Evolutionary conservation across 2,329 filamentous ascomycete species (phyloP), one percentile per base, ranked within the genome.

Genomic region (Botrytis pseudocinerea): DNA sequence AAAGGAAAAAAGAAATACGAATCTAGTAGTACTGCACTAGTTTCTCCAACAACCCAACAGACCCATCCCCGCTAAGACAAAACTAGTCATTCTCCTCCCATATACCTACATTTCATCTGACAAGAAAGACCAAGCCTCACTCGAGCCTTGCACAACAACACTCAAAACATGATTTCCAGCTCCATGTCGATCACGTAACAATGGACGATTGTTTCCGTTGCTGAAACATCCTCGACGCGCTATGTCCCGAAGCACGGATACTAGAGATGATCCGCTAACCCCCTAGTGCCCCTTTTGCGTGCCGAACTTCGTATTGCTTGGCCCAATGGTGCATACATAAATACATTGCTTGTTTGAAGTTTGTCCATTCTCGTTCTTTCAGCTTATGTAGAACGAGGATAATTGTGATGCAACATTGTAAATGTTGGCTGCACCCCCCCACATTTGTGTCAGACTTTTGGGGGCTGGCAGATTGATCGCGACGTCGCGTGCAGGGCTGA

Each of bases 171-270:
- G 38, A 42, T 61, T 70, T 57, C 14, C 12, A 44, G 60, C 18
- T 35, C 16, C 14, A 61, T 61, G 38, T 28, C n/a, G 68, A 70
- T 57, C 54, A n/a, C 22, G 28, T 22, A 42, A 46, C 59, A 38
- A 44, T 42, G 42, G 42, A 44, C 32, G 32, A 59, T 44, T 70
- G 60, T 62, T 70, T 14, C 54, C 40, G 51, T 51, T 62, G 68
- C 40, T 70, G 68, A 70, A 70, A 70, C 57, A n/a, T 16, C 22
- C 8, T 8, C 60, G 10, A 48, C 40, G 38, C 28, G 32, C 68
- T 61, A 62, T 68, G 35, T 35, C n/a, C 48, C 28, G 8, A 59
- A 35, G 57, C 68, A 46, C 54, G 35, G 54, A 70, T 46, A 62
- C 22, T 42, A 70, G 68, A 32, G 44, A 61, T 46, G 46, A 28